A percentile compares a stretch with the other conserved stretches of the same genome.
Conservation (phyloP, 768 basidiomycete species). For the Lyophyllum semitale region DNA sequence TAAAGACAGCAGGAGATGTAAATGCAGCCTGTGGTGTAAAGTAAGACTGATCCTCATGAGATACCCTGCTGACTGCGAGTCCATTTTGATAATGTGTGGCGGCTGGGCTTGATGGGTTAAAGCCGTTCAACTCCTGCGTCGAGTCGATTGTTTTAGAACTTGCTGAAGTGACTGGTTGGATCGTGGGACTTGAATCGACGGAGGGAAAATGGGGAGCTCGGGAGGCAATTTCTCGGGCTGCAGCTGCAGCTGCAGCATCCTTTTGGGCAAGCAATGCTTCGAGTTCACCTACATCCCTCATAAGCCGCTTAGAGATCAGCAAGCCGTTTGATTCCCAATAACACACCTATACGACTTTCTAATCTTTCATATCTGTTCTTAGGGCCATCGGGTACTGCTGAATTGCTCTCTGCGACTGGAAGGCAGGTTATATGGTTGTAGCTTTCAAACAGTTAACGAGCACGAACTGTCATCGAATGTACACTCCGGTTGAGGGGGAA, state of each 20-base stretch:
- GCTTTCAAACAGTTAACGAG: background rate
- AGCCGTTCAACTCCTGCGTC: constrained; percentile 8
- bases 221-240: constrained; percentile 13
- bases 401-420: constrained; percentile 42
- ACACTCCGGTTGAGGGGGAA: constrained; percentile 65
- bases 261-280: constrained; percentile 67
- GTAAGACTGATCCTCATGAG: constrained; percentile 21
- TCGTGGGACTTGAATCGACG: background rate
- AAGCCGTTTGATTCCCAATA: background rate
- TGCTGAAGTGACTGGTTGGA: background rate
- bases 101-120: constrained; percentile 7
- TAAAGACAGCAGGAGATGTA: constrained; percentile 12
- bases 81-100: constrained; percentile 14
- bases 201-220: constrained; percentile 6
- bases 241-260: constrained; percentile 28
- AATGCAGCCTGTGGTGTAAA: constrained; percentile 26
- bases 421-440: background rate
- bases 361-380: constrained; percentile 64
- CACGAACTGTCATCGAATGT: constrained; percentile 72
- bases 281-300: constrained; percentile 53
- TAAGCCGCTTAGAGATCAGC: background rate
- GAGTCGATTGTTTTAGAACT: constrained; percentile 1
- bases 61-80: background rate
- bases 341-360: constrained; percentile 70
- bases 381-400: constrained; percentile 46